A percentile compares a stretch with the other conserved stretches of the same genome.
Evolutionary conservation across 2,329 filamentous ascomycete species (phyloP).

Genomic region (Epichloe gansuensis): DNA sequence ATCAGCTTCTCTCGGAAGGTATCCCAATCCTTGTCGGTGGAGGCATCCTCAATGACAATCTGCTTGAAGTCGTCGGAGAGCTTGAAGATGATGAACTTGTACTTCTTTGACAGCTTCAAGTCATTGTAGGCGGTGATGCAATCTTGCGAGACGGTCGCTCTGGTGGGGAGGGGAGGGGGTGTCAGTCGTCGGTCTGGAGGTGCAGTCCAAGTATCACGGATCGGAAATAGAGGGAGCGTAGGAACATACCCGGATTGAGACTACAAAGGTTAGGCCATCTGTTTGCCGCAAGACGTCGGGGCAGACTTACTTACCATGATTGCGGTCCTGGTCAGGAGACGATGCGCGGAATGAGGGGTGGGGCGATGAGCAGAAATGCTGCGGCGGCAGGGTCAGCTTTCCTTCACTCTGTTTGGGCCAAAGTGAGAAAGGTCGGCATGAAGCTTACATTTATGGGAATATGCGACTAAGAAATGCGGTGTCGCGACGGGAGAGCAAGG

Average conservation of each 20-base stretch:
- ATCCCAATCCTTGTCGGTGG: conserved; percentile 55
- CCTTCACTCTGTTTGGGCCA: neutral
- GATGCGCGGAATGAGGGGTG: conserved; percentile 14
- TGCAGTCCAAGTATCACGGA: neutral
- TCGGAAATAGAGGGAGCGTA: neutral
- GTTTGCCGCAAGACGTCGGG: neutral
- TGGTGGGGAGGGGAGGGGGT: conserved; percentile 21
- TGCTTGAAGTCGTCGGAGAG: conserved; percentile 72
- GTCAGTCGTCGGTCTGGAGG: conserved; percentile 10
- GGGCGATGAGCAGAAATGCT: conserved; percentile 10
- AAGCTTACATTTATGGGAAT: neutral
- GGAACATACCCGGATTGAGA: conserved; percentile 57
- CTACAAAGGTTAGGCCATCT: conserved; percentile 21
- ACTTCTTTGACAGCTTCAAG: conserved; percentile 69
- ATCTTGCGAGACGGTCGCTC: conserved; percentile 60
- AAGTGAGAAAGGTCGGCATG: neutral
- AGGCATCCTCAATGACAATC: conserved; percentile 69
- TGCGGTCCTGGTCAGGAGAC: conserved; percentile 22
- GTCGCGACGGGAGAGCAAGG: conserved; percentile 2
- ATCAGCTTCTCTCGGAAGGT: conserved; percentile 66
- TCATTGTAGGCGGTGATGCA: conserved; percentile 66
- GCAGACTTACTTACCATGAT: conserved; percentile 25
- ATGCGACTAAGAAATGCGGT: conserved; percentile 1
- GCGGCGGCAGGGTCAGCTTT: conserved; percentile 1
- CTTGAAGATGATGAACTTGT: conserved; percentile 84